These are phyloP conservation scores for Syncephalis plumigaleata DNA, from an alignment of 371 early-diverging fungal species.

Conservation along the genomic window DNA sequence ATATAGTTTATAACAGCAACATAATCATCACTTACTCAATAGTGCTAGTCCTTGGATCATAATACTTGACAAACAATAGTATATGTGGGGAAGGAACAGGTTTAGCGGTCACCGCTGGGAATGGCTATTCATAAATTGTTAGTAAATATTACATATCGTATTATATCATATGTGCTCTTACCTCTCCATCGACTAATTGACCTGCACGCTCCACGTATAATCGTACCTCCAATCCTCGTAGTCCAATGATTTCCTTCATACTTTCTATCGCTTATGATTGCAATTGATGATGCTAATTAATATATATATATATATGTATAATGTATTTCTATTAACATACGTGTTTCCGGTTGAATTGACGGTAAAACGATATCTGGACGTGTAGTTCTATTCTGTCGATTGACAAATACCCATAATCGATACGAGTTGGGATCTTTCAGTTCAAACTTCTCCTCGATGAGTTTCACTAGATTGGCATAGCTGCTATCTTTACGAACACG, in stretches of 20 bases:
- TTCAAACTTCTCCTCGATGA: no score
- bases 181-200: slow-evolving; percentile 2
- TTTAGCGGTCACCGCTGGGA: no score
- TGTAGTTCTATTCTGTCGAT: slow-evolving; percentile 68
- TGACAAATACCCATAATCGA: slow-evolving; percentile 69
- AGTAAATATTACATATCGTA: background rate
- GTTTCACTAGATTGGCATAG: no score
- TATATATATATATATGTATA: no score
- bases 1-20: background rate
- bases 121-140: slow-evolving; percentile 8
- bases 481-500: no score
- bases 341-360: slow-evolving; percentile 13
- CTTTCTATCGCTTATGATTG: slow-evolving; percentile 20
- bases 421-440: slow-evolving; percentile 6
- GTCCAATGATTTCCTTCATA: slow-evolving; percentile 19
- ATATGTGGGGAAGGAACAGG: no score
- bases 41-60: slow-evolving; percentile 38
- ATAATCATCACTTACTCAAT: slow-evolving; percentile 31
- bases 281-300: no score
- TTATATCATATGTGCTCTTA: slow-evolving; percentile 1
- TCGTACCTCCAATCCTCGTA: slow-evolving; percentile 23
- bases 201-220: slow-evolving; percentile 32
- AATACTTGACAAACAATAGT: slow-evolving; percentile 57
- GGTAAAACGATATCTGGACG: slow-evolving; percentile 55
- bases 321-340: slow-evolving; percentile 16